Percentiles rank a stretch among this genome's conserved stretches.
Conservation (phyloP, 2,329 filamentous ascomycete species). For the Onygenales sp. region DNA sequence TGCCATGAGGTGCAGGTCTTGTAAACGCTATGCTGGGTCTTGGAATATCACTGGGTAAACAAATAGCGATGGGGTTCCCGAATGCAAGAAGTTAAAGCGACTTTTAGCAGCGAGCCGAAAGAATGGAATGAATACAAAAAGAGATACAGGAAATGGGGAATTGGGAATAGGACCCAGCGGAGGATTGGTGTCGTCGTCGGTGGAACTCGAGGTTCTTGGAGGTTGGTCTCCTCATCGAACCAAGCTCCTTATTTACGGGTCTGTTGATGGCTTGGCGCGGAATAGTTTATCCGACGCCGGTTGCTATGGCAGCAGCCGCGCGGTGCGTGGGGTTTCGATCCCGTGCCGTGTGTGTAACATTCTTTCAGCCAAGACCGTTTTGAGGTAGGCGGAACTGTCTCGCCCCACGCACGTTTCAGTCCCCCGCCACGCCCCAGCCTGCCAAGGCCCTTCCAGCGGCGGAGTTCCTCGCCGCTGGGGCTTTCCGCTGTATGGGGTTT, state of each 20-base stretch:
- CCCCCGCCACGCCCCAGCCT: too few relatives aligned
- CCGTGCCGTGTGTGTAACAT: neutral
- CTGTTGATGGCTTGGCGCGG: neutral
- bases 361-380: neutral
- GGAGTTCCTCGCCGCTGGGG: too few relatives aligned
- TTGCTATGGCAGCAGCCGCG: slow-evolving; percentile 10
- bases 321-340: neutral
- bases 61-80: neutral
- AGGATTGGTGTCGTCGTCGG: neutral
- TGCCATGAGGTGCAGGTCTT: slow-evolving; percentile 23
- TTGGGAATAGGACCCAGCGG: neutral
- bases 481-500: too few relatives aligned
- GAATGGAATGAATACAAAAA: neutral
- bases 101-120: neutral
- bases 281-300: slow-evolving; percentile 11
- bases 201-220: neutral
- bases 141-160: slow-evolving; percentile 3
- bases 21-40: neutral
- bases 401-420: neutral
- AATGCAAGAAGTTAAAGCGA: neutral
- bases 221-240: neutral
- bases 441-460: too few relatives aligned
- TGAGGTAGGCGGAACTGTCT: neutral
- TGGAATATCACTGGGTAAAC: slow-evolving; percentile 2
- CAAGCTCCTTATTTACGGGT: slow-evolving; percentile 2